Conservation (phyloP, 2,329 filamentous ascomycete species). For the Penicillium sp. region DNA sequence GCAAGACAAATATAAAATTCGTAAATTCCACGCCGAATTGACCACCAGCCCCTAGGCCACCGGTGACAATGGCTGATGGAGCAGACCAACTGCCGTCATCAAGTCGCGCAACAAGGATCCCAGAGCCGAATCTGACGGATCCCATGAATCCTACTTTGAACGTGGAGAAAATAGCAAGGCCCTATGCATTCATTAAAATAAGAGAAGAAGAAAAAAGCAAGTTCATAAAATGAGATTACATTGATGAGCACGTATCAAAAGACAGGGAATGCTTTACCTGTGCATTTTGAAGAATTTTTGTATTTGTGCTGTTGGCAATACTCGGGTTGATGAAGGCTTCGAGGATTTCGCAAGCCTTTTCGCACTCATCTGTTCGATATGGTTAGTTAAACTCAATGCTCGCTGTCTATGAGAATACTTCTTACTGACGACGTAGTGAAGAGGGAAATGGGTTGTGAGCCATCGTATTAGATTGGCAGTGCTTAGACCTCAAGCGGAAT, state of each 20-base stretch:
- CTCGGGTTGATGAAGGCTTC: conserved; percentile 79
- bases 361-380: conserved; percentile 64
- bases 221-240: background rate
- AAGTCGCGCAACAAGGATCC: conserved; percentile 22
- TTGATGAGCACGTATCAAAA: background rate
- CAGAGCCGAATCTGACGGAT: conserved; percentile 22
- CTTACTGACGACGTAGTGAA: conserved; percentile 16
- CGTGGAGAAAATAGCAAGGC: conserved; percentile 22
- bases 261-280: conserved; percentile 51
- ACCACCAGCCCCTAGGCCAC: conserved; percentile 22
- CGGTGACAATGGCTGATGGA: conserved; percentile 21
- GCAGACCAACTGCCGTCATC: conserved; percentile 25
- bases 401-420: background rate
- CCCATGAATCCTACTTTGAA: conserved; percentile 23
- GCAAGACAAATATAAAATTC: conserved; percentile 81
- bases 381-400: background rate
- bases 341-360: conserved; percentile 79
- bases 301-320: conserved; percentile 80
- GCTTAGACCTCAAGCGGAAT: no score
- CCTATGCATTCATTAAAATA: conserved; percentile 13
- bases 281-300: conserved; percentile 79
- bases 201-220: background rate
- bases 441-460: conserved; percentile 21
- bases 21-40: conserved; percentile 24
- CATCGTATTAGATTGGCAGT: no score